phyloP scores from a whole-genome alignment of 345 rosid species.

The Pseudoturritis turrita region DNA sequence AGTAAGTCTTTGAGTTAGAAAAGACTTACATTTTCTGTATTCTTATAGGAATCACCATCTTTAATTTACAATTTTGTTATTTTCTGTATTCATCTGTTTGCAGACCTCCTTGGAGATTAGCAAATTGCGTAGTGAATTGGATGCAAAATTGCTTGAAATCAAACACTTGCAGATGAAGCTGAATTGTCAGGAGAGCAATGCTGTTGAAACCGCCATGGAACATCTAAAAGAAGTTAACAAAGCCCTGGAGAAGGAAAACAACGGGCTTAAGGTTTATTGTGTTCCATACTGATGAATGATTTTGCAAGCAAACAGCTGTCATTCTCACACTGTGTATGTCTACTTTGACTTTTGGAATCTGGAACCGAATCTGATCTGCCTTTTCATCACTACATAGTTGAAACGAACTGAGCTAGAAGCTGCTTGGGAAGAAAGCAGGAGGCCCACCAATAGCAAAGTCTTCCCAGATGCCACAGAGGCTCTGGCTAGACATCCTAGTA shows the following conservation, averaged over 20 bases:
- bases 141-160: conserved; percentile 56
- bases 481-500: conserved; percentile 10
- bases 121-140: conserved; percentile 52
- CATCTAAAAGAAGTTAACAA: conserved; percentile 46
- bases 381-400: conserved; percentile 35
- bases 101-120: conserved; percentile 53
- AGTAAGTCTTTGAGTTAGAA: conserved; percentile 36
- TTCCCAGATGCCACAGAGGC: conserved; percentile 3
- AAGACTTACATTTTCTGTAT: neutral
- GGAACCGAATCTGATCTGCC: neutral
- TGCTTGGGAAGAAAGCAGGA: conserved; percentile 14
- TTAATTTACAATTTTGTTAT: neutral
- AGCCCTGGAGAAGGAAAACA: conserved; percentile 61
- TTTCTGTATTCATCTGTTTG: conserved; percentile 17
- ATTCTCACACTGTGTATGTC: neutral
- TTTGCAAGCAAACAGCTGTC: neutral
- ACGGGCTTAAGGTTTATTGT: conserved; percentile 50
- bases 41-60: neutral
- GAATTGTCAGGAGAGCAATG: conserved; percentile 42
- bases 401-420: conserved; percentile 42
- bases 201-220: conserved; percentile 34
- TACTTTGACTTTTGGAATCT: neutral
- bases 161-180: conserved; percentile 52
- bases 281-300: neutral
- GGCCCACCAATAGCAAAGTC: conserved; percentile 12